Percentiles rank a stretch among this genome's conserved stretches.
Conservation (phyloP, 2,329 filamentous ascomycete species). For the Paracoccidioides lutzii region DNA sequence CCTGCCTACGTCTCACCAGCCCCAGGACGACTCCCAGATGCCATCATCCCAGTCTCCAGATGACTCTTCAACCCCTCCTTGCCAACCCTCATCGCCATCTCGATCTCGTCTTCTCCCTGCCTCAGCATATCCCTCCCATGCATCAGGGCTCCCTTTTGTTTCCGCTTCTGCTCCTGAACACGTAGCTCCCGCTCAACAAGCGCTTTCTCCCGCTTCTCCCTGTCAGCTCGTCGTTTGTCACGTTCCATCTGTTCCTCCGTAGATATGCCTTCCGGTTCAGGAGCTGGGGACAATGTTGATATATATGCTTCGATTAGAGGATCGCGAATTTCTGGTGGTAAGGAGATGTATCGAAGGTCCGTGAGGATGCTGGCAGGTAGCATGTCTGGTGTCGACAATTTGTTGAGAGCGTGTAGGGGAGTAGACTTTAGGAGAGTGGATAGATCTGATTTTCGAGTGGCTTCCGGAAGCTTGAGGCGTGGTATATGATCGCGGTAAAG, state of each 20-base stretch:
- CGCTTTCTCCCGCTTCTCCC: conserved; percentile 33
- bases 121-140: conserved; percentile 30
- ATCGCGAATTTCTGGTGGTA: conserved; percentile 27
- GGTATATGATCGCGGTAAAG: conserved; percentile 36
- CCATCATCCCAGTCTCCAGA: conserved; percentile 17
- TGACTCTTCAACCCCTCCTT: conserved; percentile 32
- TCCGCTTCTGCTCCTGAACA: conserved; percentile 32
- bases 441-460: conserved; percentile 34
- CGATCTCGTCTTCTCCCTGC: conserved; percentile 33
- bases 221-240: conserved; percentile 26
- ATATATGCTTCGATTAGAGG: conserved; percentile 33
- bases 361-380: conserved; percentile 31
- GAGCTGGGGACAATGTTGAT: conserved; percentile 28
- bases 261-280: conserved; percentile 24
- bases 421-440: conserved; percentile 32
- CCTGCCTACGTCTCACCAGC: background rate
- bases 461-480: conserved; percentile 34
- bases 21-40: background rate
- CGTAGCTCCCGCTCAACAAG: conserved; percentile 31
- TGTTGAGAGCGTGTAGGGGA: conserved; percentile 28
- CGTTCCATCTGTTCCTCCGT: conserved; percentile 26
- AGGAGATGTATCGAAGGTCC: conserved; percentile 33
- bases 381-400: conserved; percentile 26
- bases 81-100: conserved; percentile 31
- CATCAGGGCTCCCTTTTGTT: conserved; percentile 26